These are phyloP conservation scores for Nemania sp. DNA, from an alignment of 2,329 filamentous ascomycete genomes.

Conservation along the genomic window DNA sequence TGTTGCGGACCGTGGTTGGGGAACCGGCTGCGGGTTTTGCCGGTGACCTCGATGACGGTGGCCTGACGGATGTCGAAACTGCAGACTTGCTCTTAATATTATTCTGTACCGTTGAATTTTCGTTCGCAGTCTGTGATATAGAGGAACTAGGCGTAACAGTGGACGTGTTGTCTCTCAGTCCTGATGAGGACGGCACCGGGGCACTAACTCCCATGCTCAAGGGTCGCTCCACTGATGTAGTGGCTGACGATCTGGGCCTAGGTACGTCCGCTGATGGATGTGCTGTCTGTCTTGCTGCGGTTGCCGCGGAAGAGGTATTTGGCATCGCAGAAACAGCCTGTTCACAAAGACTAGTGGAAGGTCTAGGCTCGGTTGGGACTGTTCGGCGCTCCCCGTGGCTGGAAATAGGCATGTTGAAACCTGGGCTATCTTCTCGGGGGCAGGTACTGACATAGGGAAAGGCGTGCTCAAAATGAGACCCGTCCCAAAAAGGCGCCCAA, in stretches of 20 bases:
- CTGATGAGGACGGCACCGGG: constrained; percentile 24
- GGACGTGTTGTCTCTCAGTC: constrained; percentile 23
- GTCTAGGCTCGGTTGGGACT: constrained; percentile 20
- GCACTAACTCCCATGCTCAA: constrained; percentile 12
- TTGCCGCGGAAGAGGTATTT: constrained; percentile 23
- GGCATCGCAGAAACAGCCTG: constrained; percentile 21
- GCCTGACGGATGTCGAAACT: constrained; percentile 37
- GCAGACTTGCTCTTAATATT: constrained; percentile 31
- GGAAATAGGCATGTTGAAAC: constrained; percentile 16
- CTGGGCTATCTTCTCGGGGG: constrained; percentile 19
- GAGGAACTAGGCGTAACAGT: constrained; percentile 24
- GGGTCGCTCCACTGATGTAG: constrained; percentile 20
- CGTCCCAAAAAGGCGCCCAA: constrained; percentile 37
- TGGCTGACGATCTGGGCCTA: constrained; percentile 15
- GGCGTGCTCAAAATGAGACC: constrained; percentile 34
- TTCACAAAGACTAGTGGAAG: constrained; percentile 25
- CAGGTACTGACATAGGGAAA: constrained; percentile 31
- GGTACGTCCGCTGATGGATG: constrained; percentile 26
- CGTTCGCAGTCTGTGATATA: constrained; percentile 21
- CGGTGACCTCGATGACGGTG: constrained; percentile 34
- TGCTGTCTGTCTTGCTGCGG: constrained; percentile 25
- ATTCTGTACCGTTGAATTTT: constrained; percentile 28
- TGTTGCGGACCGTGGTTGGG: constrained; percentile 40
- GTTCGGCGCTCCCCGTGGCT: constrained; percentile 22
- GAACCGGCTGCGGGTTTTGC: constrained; percentile 31